These are phyloP conservation scores for Cyclocybe cylindracea DNA, from an alignment of 768 basidiomycete genomes.

Conservation along the genomic window DNA sequence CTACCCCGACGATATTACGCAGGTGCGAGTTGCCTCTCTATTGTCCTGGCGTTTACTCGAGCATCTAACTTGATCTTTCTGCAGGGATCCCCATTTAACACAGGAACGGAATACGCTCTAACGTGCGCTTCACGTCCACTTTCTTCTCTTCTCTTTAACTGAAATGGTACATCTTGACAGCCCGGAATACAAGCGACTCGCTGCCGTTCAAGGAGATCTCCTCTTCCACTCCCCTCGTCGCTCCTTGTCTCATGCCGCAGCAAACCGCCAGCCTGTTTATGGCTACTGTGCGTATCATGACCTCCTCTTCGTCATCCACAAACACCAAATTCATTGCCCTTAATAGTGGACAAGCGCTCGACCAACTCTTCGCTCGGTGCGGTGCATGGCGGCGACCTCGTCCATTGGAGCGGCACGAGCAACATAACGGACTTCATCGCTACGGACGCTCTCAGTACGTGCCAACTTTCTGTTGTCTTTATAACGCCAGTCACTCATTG, in stretches of 20 bases:
- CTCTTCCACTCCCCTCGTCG: constrained; percentile 35
- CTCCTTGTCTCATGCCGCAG: constrained; percentile 29
- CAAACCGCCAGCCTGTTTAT: constrained; percentile 31
- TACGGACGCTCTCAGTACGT: constrained; percentile 13
- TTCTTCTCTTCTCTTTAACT: background rate
- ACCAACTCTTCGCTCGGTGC: background rate
- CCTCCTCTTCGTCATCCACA: background rate
- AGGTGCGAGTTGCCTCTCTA: background rate
- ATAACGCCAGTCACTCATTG: too few species aligned
- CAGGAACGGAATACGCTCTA: constrained; percentile 15
- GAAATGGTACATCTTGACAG: constrained; percentile 12
- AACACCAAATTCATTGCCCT: too few species aligned
- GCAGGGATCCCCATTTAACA: constrained; percentile 21
- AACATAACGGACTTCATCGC: constrained; percentile 7
- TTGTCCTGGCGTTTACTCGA: too few species aligned
- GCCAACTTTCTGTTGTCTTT: background rate
- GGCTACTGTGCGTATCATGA: constrained; percentile 29
- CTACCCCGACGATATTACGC: constrained; percentile 19
- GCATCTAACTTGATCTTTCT: too few species aligned
- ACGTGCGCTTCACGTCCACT: constrained; percentile 16
- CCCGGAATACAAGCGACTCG: constrained; percentile 40
- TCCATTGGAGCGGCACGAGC: too few species aligned
- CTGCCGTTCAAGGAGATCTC: constrained; percentile 37
- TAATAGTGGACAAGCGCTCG: background rate
- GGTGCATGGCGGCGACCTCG: too few species aligned